Evolutionary conservation across 345 rosid species (phyloP).

Genomic region (Euclidium syriacum): DNA sequence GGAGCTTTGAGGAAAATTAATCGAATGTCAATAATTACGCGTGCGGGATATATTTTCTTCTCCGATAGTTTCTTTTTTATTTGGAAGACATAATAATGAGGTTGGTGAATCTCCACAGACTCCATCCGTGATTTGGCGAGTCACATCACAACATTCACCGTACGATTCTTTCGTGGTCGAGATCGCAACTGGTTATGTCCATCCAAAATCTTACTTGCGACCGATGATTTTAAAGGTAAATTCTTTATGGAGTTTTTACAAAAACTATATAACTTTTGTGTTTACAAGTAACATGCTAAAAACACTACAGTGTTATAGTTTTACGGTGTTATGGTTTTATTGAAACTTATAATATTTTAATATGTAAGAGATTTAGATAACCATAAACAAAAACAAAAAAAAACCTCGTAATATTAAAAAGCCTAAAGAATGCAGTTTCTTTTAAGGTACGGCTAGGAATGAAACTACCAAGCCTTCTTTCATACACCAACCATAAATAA

Average conservation of each 20-base stretch:
- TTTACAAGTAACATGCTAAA: not conserved
- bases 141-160: not conserved
- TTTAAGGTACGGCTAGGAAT: conserved; percentile 33
- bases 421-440: conserved; percentile 22
- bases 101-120: conserved; percentile 28
- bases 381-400: not conserved
- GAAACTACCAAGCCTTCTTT: conserved; percentile 18
- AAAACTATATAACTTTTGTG: not conserved
- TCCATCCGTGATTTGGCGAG: not conserved
- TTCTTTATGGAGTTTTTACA: not conserved
- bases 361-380: not conserved
- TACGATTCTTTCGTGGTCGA: conserved; percentile 4
- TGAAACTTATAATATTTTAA: not conserved
- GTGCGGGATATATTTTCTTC: conserved; percentile 14
- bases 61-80: not conserved
- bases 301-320: too few species aligned
- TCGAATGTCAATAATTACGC: conserved; percentile 14
- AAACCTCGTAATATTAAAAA: not conserved
- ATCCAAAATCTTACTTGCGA: not conserved
- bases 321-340: too few species aligned
- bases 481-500: conserved; percentile 13
- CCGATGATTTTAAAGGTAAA: too few species aligned
- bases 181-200: not conserved
- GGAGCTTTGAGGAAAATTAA: not conserved
- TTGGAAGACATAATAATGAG: not conserved